These are phyloP conservation scores for Hyphodiscus sp. DNA, from an alignment of 2,329 filamentous ascomycete species.

Conservation along the genomic window DNA sequence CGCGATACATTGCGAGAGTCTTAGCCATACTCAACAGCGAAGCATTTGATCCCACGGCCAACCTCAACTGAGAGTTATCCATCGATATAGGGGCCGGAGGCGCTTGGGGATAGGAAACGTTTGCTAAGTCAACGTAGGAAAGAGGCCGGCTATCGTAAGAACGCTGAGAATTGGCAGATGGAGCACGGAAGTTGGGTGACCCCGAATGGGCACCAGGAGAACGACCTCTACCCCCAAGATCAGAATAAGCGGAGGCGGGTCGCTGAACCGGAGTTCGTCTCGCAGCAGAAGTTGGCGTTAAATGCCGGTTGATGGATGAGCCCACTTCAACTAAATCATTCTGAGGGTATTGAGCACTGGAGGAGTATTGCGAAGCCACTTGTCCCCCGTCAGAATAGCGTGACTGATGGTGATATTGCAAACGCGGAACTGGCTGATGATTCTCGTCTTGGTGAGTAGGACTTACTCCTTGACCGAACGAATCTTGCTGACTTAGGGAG, in stretches of 20 bases:
- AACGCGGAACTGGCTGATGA: conserved; percentile 40
- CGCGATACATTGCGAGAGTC: conserved; percentile 95
- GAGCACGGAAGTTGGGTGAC: conserved; percentile 26
- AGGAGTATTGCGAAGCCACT: conserved; percentile 22
- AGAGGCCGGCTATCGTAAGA: conserved; percentile 27
- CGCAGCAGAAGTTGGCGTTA: conserved; percentile 51
- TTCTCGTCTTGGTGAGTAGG: conserved; percentile 21
- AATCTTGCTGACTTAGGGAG: conserved; percentile 6
- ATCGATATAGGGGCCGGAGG: conserved; percentile 38
- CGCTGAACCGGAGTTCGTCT: conserved; percentile 55
- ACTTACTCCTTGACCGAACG: not conserved
- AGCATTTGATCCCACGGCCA: conserved; percentile 78
- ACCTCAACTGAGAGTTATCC: conserved; percentile 76
- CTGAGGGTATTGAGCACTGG: conserved; percentile 6
- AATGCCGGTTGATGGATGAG: conserved; percentile 50
- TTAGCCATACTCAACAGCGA: conserved; percentile 87
- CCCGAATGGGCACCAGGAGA: conserved; percentile 39
- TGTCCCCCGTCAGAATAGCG: conserved; percentile 35
- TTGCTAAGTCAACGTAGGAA: conserved; percentile 47
- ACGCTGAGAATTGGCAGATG: conserved; percentile 26
- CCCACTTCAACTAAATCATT: conserved; percentile 37
- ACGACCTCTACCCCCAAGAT: conserved; percentile 57
- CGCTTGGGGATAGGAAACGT: conserved; percentile 35
- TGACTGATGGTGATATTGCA: conserved; percentile 54
- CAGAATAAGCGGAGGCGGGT: conserved; percentile 73